These are phyloP conservation scores for Picea engelmannii DNA, from an alignment of 83 land plant species.

Conservation along the genomic window DNA sequence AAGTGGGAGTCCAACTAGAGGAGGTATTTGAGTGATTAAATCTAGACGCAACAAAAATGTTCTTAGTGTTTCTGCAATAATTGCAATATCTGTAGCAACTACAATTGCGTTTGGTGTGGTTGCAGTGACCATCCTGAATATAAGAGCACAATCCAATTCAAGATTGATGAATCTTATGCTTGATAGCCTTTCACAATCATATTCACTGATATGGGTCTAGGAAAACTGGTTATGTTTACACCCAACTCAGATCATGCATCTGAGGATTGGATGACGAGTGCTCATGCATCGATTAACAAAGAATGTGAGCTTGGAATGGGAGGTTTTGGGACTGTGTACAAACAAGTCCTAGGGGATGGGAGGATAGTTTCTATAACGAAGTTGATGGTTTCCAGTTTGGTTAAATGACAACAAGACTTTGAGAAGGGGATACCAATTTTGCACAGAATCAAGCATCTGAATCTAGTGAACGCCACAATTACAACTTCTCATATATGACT, in stretches of 20 bases:
- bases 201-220: slow-evolving; percentile 22
- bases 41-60: slow-evolving; percentile 58
- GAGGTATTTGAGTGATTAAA: slow-evolving; percentile 17
- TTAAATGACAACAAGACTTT: slow-evolving; percentile 76
- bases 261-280: slow-evolving; percentile 63
- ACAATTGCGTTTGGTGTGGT: slow-evolving; percentile 78
- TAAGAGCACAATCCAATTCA: slow-evolving; percentile 47
- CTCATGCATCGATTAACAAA: slow-evolving; percentile 85
- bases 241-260: slow-evolving; percentile 31
- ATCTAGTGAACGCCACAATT: slow-evolving; percentile 78
- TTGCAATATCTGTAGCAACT: slow-evolving; percentile 92
- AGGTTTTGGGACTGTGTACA: slow-evolving; percentile 91
- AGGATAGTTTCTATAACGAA: slow-evolving; percentile 69
- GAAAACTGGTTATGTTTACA: slow-evolving; percentile 92
- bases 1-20: slow-evolving; percentile 11
- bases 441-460: slow-evolving; percentile 71
- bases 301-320: slow-evolving; percentile 92
- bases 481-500: slow-evolving; percentile 83
- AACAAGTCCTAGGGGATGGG: slow-evolving; percentile 53
- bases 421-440: slow-evolving; percentile 76
- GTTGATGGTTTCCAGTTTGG: slow-evolving; percentile 61
- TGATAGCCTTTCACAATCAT: slow-evolving; percentile 11
- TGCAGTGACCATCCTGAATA: slow-evolving; percentile 70
- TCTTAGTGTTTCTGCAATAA: slow-evolving; percentile 85
- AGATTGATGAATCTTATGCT: slow-evolving; percentile 16